Base-by-base conservation (phyloP, 2,329 filamentous ascomycete genomes). In the Fonsecaea monophora region DNA sequence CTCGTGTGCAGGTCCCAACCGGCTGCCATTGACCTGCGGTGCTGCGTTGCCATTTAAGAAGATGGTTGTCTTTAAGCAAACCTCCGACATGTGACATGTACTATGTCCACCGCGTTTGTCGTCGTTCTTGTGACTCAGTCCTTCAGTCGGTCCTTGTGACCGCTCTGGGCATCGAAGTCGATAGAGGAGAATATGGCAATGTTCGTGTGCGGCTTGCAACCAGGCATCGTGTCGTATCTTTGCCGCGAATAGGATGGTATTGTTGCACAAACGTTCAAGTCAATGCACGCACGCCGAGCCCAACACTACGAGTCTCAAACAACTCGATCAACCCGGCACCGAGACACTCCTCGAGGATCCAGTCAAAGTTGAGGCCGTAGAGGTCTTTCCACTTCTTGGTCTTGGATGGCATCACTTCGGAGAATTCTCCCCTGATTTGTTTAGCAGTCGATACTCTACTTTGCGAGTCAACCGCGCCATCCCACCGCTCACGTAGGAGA, bases 311-410 rank as follows among this genome's bases (percentile, higher is more conserved):
- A 4, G 87, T 90, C 71, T 88, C 84, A 71, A 90, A 90, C 7
- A 87, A 73, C 75, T 90, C 87, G 10, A 89, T 79, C 32, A 88
- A 72, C 2, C 87, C 87, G 25, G 84, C 83, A 0, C 87, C 87
- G 15, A 89, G 74, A 67, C 85, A 85, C 73, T 89, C 87, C 66
- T 86, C 86, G 42, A 89, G 70, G 8, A 85, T 80, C 86, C 86
- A 89, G 35, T 85, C 83, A 70, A 89, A 89, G 32, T 78, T 77
- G 77, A 89, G 76, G 0, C 87, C 87, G 69, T 84, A 84, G 53
- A 89, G 83, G 12, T 82, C 78, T 72, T 83, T 87, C 87, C 87
- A 90, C 73, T 87, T 88, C 76, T 85, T 87, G 15, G 87, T 89
- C 71, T 83, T 82, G 0, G 86, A 86, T 0, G 86, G 85, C 50